Evolutionary conservation across 495 filamentous ascomycete species (phyloP), one percentile per base, ranked within the genome.

Genomic region (Monascus purpureus): DNA sequence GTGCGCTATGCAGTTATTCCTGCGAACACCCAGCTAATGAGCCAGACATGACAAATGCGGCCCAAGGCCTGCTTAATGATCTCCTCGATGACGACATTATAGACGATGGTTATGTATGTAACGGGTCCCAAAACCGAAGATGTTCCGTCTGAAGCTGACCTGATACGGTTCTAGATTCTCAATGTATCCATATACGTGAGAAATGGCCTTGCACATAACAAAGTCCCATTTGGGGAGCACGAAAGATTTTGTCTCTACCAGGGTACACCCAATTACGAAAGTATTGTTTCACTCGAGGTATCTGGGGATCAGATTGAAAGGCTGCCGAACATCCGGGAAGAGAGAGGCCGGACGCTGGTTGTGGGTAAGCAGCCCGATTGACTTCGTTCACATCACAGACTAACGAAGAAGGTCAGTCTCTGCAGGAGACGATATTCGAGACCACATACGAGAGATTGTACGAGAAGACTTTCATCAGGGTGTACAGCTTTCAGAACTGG

Each of bases 81-180:
- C 28, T 50, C 17, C 31, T 50, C 18, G 9, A 46, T 16, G 43
- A 50, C 20, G 34, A 50, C 33, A 45, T 45, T 3, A 29, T 46
- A 15, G 41, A 40, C 39, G 32, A 43, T 9, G 38, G 40, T 24
- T 50, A 50, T 50, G 36, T 49, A 15, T 3, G 37, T 49, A 26
- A 6, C 13, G 26, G 8, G 12, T 28, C n/a, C n/a, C n/a, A n/a
- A 6, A 28, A 6, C 6, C 8, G 7, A 13, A 13, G 26, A 28
- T 7, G 13, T 13, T 28, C 26, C 26, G 12, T 13, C 26, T 28
- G 13, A 28, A 13, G 26, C 26, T 28, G 26, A 28, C 13, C 5
- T 8, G 8, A 28, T 13, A 28, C 13, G 26, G 26, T 9, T 28
- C 18, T 35, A 50, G 43, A 46, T 42, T 17, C 30, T 46, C 6